Evolutionary conservation across 495 filamentous ascomycete species (phyloP).

Genomic region (Letharia lupina): DNA sequence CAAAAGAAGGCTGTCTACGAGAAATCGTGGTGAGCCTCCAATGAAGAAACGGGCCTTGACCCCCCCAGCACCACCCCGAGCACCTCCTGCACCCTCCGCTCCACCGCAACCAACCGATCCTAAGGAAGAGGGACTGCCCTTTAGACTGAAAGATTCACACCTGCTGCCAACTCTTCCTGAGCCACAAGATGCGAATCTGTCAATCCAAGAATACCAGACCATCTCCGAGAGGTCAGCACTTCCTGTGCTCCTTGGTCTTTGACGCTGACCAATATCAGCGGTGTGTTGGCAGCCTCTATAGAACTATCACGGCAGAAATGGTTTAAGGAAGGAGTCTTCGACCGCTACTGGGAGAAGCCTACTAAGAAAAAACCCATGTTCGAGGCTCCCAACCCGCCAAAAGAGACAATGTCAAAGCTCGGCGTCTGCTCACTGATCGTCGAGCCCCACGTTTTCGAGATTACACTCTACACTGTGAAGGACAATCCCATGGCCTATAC

Average conservation of each 20-base stretch:
- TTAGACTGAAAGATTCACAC: conserved; percentile 55
- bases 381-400: conserved; percentile 70
- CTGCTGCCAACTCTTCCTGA: conserved; percentile 64
- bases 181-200: conserved; percentile 57
- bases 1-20: conserved; percentile 22
- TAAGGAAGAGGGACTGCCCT: conserved; percentile 51
- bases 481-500: conserved; percentile 45
- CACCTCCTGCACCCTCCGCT: conserved; percentile 10
- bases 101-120: conserved; percentile 34
- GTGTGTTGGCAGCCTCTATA: conserved; percentile 74
- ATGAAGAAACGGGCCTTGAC: conserved; percentile 27
- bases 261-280: conserved; percentile 42
- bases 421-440: conserved; percentile 74
- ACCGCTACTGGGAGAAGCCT: conserved; percentile 90
- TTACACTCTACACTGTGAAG: conserved; percentile 77
- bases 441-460: conserved; percentile 87
- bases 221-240: conserved; percentile 69
- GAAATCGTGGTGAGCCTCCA: conserved; percentile 26
- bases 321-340: conserved; percentile 80
- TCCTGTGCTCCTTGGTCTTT: conserved; percentile 8
- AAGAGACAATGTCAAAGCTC: conserved; percentile 78
- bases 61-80: conserved; percentile 18
- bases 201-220: conserved; percentile 66
- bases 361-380: conserved; percentile 65
- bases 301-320: conserved; percentile 80